Evolutionary conservation across 495 filamentous ascomycete species (phyloP).

Genomic region (Podospora anserina): DNA sequence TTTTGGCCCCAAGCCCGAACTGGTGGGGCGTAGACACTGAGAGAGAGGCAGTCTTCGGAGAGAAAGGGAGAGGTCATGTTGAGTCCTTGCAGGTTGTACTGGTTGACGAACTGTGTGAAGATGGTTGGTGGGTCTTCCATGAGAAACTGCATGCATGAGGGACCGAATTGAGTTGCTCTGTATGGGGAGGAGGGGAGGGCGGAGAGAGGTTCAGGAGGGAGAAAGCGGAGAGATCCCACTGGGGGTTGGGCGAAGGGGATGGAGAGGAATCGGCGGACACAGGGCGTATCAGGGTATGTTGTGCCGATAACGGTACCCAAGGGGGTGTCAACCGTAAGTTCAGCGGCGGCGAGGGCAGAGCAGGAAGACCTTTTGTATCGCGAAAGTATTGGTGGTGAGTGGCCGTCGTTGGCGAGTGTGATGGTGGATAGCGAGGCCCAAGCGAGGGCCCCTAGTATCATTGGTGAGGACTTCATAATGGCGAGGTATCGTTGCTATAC

Average conservation of each 20-base stretch:
- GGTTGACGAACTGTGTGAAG: conserved; percentile 23
- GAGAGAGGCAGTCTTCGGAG: conserved; percentile 55
- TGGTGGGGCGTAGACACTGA: conserved; percentile 44
- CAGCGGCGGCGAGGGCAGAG: background rate
- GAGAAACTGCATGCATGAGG: conserved; percentile 28
- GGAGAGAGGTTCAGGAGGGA: conserved; percentile 21
- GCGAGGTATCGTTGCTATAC: background rate
- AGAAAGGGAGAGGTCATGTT: conserved; percentile 17
- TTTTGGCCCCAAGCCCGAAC: conserved; percentile 9
- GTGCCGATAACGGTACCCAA: conserved; percentile 21
- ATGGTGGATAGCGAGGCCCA: background rate
- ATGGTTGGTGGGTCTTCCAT: conserved; percentile 13
- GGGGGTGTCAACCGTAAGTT: conserved; percentile 13
- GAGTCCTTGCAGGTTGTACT: conserved; percentile 27
- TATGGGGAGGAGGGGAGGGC: conserved; percentile 14
- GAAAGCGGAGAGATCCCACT: conserved; percentile 47
- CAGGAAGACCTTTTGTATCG: background rate
- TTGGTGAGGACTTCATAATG: background rate
- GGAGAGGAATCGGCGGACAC: conserved; percentile 47
- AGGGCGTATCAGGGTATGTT: conserved; percentile 9
- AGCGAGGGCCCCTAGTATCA: background rate
- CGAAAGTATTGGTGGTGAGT: background rate
- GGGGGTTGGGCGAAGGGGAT: conserved; percentile 56
- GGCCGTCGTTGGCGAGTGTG: background rate
- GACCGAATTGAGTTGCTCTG: conserved; percentile 18